Conservation (phyloP, 2,329 filamentous ascomycete species). For the Escovopsis sp. region DNA sequence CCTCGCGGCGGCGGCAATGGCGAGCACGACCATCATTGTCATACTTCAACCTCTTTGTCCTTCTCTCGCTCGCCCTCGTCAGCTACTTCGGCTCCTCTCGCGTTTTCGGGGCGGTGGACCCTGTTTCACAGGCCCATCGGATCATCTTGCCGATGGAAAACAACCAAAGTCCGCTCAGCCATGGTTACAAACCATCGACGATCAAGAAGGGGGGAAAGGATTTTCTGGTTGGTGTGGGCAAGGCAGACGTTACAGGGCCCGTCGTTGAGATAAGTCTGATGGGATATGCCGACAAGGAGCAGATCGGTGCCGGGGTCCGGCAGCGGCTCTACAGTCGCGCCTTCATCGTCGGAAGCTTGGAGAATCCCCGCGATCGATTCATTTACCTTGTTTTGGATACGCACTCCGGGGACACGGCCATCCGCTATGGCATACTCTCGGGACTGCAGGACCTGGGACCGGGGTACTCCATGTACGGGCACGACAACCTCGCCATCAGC, state of each 20-base stretch:
- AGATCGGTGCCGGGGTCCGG: slow-evolving; percentile 68
- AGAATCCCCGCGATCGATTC: slow-evolving; percentile 53
- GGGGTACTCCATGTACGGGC: slow-evolving; percentile 55
- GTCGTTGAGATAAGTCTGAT: slow-evolving; percentile 83
- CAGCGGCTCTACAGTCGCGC: slow-evolving; percentile 76
- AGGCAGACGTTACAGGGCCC: slow-evolving; percentile 46
- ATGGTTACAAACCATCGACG: background rate
- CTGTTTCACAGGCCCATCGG: background rate
- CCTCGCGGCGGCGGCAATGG: background rate
- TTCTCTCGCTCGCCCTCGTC: slow-evolving; percentile 6
- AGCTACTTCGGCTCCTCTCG: slow-evolving; percentile 7
- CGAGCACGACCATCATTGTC: background rate
- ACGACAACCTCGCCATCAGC: slow-evolving; percentile 73
- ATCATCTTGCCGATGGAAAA: background rate
- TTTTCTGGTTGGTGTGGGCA: slow-evolving; percentile 37
- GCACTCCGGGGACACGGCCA: slow-evolving; percentile 70
- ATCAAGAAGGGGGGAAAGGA: slow-evolving; percentile 5
- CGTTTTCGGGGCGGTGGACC: too few relatives aligned
- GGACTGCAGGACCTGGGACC: slow-evolving; percentile 51
- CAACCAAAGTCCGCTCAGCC: background rate
- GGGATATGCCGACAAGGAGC: slow-evolving; percentile 67
- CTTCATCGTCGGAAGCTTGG: slow-evolving; percentile 64
- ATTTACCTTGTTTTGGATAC: slow-evolving; percentile 81
- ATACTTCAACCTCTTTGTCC: slow-evolving; percentile 4
- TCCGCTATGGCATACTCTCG: slow-evolving; percentile 68